phyloP scores from a whole-genome alignment of 2,329 filamentous ascomycete species.

The Ascochyta koolunga region DNA sequence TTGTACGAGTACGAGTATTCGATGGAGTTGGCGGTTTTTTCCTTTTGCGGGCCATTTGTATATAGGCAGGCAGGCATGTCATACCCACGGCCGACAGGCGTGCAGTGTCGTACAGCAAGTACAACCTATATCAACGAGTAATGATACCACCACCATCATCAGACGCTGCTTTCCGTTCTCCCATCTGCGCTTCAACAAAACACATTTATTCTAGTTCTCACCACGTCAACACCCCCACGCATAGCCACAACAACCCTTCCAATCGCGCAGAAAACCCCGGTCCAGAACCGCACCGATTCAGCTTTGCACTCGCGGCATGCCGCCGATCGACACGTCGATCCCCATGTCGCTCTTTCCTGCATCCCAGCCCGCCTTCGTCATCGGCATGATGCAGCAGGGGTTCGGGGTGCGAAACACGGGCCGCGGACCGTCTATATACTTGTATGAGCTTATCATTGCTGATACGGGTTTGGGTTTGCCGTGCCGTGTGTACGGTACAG shows the following conservation, averaged over 20 bases:
- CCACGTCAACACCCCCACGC: background rate
- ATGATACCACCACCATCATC: background rate
- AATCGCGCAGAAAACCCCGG: background rate
- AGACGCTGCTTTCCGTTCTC: background rate
- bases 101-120: slow-evolving; percentile 5
- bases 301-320: background rate
- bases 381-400: background rate
- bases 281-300: background rate
- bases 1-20: slow-evolving; percentile 5
- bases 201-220: background rate
- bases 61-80: background rate
- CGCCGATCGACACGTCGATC: background rate
- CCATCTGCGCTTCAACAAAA: background rate
- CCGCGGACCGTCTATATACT: too few species aligned
- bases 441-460: slow-evolving; percentile 5
- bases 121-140: slow-evolving; percentile 11
- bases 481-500: slow-evolving; percentile 4
- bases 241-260: background rate
- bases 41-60: background rate
- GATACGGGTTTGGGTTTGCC: background rate
- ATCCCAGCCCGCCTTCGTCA: slow-evolving; percentile 10
- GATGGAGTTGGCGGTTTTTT: slow-evolving; percentile 1
- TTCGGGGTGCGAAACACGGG: background rate
- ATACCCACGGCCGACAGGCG: background rate
- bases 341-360: background rate